Conservation (phyloP, 352 stramenopile genomes). For the Phytophthora fragariae region DNA sequence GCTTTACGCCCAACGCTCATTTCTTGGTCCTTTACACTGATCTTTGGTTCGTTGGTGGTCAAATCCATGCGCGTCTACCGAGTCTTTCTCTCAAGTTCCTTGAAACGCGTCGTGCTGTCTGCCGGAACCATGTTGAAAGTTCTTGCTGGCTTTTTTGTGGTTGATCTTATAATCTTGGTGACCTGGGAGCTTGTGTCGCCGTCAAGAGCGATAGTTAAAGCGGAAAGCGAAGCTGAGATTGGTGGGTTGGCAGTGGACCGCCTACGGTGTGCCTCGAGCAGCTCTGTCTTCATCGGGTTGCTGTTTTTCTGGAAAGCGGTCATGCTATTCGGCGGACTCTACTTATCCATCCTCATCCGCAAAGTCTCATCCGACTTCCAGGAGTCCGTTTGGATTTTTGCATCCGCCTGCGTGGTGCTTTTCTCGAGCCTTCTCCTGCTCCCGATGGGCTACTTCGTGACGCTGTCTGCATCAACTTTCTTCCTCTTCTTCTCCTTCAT, state of each 20-base stretch:
- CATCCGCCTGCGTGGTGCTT: constrained; percentile 48
- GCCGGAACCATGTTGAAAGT: constrained; percentile 53
- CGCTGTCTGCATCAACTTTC: constrained; percentile 42
- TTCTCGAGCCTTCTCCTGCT: constrained; percentile 51
- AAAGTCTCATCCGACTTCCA: constrained; percentile 61
- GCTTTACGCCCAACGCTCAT: constrained; percentile 38
- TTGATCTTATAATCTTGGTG: constrained; percentile 47
- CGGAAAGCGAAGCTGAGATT: constrained; percentile 28
- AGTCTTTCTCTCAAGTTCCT: constrained; percentile 46
- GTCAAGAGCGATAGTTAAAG: constrained; percentile 11
- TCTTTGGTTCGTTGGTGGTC: constrained; percentile 57
- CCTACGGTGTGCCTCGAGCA: constrained; percentile 41
- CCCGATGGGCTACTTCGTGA: constrained; percentile 57
- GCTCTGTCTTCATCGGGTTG: constrained; percentile 44
- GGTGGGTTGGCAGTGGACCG: constrained; percentile 35
- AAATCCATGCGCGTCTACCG: constrained; percentile 68
- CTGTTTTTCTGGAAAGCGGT: constrained; percentile 57
- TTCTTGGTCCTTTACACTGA: constrained; percentile 55
- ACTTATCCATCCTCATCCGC: constrained; percentile 61
- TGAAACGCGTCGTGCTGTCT: constrained; percentile 58
- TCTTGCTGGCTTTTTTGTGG: constrained; percentile 39
- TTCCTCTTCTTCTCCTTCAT: constrained; percentile 49
- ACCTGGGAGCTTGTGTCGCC: constrained; percentile 44
- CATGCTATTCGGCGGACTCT: constrained; percentile 48
- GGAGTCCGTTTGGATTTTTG: constrained; percentile 66